Conservation (phyloP, 192 early-diverging fungal species). For the Coemansia sp. region DNA sequence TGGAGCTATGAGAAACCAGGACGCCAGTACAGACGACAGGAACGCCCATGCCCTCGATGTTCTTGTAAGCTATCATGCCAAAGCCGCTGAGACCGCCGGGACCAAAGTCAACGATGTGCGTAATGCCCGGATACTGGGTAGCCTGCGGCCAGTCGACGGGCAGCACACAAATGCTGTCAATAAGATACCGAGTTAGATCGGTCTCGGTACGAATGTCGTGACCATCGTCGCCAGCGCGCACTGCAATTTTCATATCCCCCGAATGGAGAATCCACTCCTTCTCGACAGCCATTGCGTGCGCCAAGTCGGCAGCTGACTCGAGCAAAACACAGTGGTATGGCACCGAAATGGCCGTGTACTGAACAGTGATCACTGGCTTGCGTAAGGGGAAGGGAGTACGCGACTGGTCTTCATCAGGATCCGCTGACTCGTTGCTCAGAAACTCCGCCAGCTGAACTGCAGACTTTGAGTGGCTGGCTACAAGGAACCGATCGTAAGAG, state of each 20-base stretch:
- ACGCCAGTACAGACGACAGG: constrained; percentile 44
- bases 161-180: constrained; percentile 70
- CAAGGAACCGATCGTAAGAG: constrained; percentile 26
- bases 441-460: constrained; percentile 14
- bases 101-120: constrained; percentile 95
- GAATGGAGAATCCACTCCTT: constrained; percentile 37
- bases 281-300: constrained; percentile 12
- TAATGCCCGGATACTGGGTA: constrained; percentile 58
- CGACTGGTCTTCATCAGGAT: constrained; percentile 58
- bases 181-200: constrained; percentile 68
- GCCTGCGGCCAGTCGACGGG: constrained; percentile 65
- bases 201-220: constrained; percentile 68
- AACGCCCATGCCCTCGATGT: constrained; percentile 87
- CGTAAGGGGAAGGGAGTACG: constrained; percentile 78
- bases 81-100: constrained; percentile 85
- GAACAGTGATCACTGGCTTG: constrained; percentile 75
- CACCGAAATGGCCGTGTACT: constrained; percentile 84
- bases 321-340: constrained; percentile 69
- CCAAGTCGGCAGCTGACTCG: not conserved
- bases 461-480: constrained; percentile 16
- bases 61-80: constrained; percentile 81
- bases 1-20: constrained; percentile 13
- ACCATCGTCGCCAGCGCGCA: constrained; percentile 81
- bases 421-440: constrained; percentile 18
- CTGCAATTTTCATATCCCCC: constrained; percentile 53